Percentiles rank a stretch among this genome's conserved stretches.
Evolutionary conservation across 148 eudicot species (phyloP).

Genomic region (Diospyros lotus): DNA sequence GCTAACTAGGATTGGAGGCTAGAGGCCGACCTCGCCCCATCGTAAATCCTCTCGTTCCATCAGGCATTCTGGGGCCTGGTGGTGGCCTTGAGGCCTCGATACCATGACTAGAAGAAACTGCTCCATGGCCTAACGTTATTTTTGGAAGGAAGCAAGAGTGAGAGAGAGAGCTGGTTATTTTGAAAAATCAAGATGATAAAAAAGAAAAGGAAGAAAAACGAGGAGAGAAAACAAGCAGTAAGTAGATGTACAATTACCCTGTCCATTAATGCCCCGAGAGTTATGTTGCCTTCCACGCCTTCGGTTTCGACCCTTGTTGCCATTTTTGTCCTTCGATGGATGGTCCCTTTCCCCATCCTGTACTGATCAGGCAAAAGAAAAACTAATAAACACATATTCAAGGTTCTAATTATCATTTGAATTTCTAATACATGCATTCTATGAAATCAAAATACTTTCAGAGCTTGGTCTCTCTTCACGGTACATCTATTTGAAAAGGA

Average conservation of each 20-base stretch:
- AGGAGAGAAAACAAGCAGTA: neutral
- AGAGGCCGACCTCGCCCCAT: conserved; percentile 88
- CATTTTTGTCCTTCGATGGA: conserved; percentile 44
- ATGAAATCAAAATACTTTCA: neutral
- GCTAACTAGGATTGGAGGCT: conserved; percentile 16
- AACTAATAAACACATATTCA: neutral
- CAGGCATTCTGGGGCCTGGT: conserved; percentile 95
- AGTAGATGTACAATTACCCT: conserved; percentile 36
- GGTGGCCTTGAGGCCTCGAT: conserved; percentile 64
- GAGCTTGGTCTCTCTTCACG: no score
- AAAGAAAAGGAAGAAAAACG: neutral
- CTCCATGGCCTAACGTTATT: conserved; percentile 52
- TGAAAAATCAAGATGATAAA: neutral
- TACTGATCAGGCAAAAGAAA: neutral
- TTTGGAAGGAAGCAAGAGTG: neutral
- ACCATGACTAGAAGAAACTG: conserved; percentile 20
- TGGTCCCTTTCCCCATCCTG: conserved; percentile 53
- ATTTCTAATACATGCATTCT: neutral
- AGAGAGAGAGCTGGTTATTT: neutral
- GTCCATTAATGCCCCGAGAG: conserved; percentile 44
- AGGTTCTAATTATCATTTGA: neutral
- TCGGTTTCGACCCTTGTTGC: conserved; percentile 38
- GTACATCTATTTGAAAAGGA: no score
- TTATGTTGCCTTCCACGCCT: conserved; percentile 54
- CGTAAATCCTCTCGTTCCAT: conserved; percentile 83